Evolutionary conservation across 169 alveolate genomes (phyloP).

Genomic region (Miamiensis avidus): DNA sequence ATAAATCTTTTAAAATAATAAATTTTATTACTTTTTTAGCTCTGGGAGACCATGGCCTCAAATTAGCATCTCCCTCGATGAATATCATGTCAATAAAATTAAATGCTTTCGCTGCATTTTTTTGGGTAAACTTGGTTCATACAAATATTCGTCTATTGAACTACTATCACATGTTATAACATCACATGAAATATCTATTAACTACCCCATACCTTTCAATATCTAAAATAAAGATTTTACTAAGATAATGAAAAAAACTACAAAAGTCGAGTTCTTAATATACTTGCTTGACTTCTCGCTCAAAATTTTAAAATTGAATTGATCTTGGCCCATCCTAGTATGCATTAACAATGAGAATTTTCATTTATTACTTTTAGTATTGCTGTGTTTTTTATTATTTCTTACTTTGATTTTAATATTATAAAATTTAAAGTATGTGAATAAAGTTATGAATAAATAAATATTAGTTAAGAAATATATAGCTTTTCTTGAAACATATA

Average conservation of each 20-base stretch:
- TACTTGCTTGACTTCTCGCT: constrained; percentile 23
- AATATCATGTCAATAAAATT: constrained; percentile 45
- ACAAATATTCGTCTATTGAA: constrained; percentile 29
- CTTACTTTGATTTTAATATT: not conserved
- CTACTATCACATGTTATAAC: constrained; percentile 34
- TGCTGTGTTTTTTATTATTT: not conserved
- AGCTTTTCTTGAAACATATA: no score
- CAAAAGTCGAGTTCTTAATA: not conserved
- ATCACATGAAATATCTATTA: constrained; percentile 42
- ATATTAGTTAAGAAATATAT: no score
- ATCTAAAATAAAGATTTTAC: not conserved
- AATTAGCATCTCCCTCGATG: constrained; percentile 49
- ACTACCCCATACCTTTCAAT: constrained; percentile 24
- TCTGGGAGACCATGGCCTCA: constrained; percentile 47
- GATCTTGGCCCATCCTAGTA: constrained; percentile 17
- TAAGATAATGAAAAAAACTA: not conserved
- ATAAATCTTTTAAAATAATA: not conserved
- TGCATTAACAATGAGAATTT: constrained; percentile 41
- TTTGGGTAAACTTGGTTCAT: constrained; percentile 30
- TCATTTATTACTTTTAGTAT: constrained; percentile 6
- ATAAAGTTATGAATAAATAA: no score
- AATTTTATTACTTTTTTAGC: constrained; percentile 29
- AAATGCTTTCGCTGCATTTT: constrained; percentile 37
- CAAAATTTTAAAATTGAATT: constrained; percentile 27
- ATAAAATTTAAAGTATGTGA: no score